These are phyloP conservation scores for Exserohilum turcica DNA, from an alignment of 2,329 filamentous ascomycete species.

Conservation along the genomic window DNA sequence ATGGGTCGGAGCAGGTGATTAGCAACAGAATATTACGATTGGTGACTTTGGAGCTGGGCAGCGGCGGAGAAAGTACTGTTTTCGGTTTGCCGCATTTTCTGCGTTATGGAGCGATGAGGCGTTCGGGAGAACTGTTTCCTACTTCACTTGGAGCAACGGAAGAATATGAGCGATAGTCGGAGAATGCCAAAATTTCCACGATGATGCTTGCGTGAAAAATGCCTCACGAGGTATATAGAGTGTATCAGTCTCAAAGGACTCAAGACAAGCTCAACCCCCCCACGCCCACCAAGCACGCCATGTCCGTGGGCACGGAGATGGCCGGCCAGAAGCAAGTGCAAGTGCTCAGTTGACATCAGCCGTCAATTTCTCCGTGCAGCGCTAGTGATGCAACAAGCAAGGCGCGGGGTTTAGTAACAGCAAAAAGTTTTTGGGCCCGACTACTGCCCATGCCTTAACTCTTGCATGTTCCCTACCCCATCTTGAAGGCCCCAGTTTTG, in stretches of 20 bases:
- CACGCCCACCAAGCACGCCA: conserved; percentile 5
- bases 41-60: neutral
- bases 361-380: conserved; percentile 18
- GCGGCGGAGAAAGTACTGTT: neutral
- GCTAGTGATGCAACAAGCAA: conserved; percentile 33
- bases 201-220: neutral
- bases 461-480: conserved; percentile 25
- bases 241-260: neutral
- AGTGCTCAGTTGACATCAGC: conserved; percentile 28
- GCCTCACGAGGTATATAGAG: neutral
- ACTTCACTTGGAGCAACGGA: conserved; percentile 1
- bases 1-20: conserved; percentile 1
- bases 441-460: conserved; percentile 23
- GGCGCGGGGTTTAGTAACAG: conserved; percentile 23
- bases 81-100: conserved; percentile 14
- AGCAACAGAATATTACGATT: neutral
- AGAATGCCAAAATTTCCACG: neutral
- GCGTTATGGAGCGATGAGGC: conserved; percentile 33
- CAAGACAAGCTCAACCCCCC: conserved; percentile 1
- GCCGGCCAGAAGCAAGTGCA: conserved; percentile 16
- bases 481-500: conserved; percentile 11
- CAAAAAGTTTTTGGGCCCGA: conserved; percentile 33
- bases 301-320: neutral
- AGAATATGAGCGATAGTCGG: neutral
- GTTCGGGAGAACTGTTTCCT: conserved; percentile 17